Percentiles rank a stretch among this genome's conserved stretches.
phyloP scores from a whole-genome alignment of 179 eudicot genomes.

The Camellia oleifera region DNA sequence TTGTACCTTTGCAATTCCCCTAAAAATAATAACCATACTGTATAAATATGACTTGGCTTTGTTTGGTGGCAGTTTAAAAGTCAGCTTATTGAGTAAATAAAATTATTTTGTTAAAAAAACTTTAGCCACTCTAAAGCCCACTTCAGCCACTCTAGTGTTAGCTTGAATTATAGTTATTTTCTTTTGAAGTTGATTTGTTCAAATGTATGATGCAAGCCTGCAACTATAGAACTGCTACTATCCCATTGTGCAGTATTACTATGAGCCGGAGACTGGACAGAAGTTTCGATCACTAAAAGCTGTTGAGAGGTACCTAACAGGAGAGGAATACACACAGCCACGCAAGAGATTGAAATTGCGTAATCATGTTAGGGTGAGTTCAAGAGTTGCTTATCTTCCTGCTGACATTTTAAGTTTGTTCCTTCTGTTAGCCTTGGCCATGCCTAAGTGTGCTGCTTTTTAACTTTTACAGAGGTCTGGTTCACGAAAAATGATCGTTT shows the following conservation, averaged over 20 bases:
- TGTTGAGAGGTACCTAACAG: constrained; percentile 35
- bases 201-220: background rate
- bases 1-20: no score
- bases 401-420: constrained; percentile 1
- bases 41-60: no score
- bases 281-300: constrained; percentile 53
- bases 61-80: no score
- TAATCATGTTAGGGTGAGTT: constrained; percentile 9
- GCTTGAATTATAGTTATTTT: background rate
- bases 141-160: no score
- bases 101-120: no score
- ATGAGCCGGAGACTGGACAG: constrained; percentile 59
- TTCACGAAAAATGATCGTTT: constrained; percentile 23
- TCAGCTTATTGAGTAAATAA: no score
- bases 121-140: no score
- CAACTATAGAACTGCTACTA: background rate
- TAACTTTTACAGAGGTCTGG: constrained; percentile 18
- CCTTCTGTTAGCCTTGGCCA: background rate
- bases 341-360: constrained; percentile 14
- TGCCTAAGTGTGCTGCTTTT: constrained; percentile 5
- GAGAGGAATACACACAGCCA: constrained; percentile 26
- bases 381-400: constrained; percentile 11
- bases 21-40: no score
- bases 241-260: constrained; percentile 60
- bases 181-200: background rate